Base-by-base conservation (phyloP, 2,329 filamentous ascomycete genomes). In the Fusarium irregulare region DNA sequence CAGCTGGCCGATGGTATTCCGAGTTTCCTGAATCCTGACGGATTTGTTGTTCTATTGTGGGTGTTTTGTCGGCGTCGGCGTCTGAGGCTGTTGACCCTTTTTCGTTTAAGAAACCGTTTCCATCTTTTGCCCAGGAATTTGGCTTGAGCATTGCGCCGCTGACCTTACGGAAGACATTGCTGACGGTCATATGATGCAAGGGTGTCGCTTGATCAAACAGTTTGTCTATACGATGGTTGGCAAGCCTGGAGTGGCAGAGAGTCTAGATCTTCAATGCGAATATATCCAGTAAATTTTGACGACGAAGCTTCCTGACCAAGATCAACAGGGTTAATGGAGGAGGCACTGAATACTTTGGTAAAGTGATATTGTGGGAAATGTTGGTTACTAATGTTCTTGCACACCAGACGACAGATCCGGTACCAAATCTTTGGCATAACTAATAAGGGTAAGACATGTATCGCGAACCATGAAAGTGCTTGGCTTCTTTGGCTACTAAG, bases 21-120 rank as follows among this genome's bases (percentile, higher is more conserved):
- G 62, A 67, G 56, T 64, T 72, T 55, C 55, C 44, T 32, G 48
- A 62, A 61, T 64, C 68, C 53, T 58, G 54, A 42, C 60, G 67
- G 57, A 68, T 68, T 63, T 59, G 59, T 70, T 66, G 57, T 71
- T 73, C 45, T 71, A 68, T 73, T 67, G 66, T 68, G 44, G 71
- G 71, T 73, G 68, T 76, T 73, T 65, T 71, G 73, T 73, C 64
- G 77, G 77, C 77, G 77, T 78, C 74, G 77, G 77, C 76, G 77
- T 78, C 71, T 64, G 62, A 71, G 71, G 68, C 50, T 75, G 57
- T 71, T 65, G 68, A 68, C 71, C 51, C 62, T 37, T 73, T 66
- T 71, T 67, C 66, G 55, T 74, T 71, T 67, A 58, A 60, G 63
- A 59, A 60, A 64, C 49, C 49, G 50, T 56, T 48, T 68, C 63